Percentiles rank a stretch among this genome's conserved stretches.
These are phyloP conservation scores for Yarrowia sp. DNA, from an alignment of 805 yeast genomes.

Conservation along the genomic window DNA sequence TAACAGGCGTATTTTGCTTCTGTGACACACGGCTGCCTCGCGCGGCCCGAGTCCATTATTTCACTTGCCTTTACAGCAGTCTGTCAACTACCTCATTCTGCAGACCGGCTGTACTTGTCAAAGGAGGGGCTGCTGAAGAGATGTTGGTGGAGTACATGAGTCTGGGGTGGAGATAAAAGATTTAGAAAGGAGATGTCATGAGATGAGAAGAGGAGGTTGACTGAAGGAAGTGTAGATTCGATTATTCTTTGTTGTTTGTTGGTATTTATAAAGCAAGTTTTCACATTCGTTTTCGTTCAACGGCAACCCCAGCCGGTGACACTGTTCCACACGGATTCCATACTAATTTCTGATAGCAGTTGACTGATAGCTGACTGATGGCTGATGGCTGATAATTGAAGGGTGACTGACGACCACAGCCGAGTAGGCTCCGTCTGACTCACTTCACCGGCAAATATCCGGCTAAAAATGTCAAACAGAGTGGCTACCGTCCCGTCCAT, in stretches of 20 bases:
- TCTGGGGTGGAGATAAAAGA: neutral
- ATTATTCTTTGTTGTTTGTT: too few relatives aligned
- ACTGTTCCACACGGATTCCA: neutral
- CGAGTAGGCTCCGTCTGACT: conserved; percentile 1
- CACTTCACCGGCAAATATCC: neutral
- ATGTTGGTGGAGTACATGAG: neutral
- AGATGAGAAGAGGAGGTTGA: too few relatives aligned
- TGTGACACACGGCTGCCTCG: neutral
- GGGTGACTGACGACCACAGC: neutral
- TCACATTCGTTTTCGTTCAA: too few relatives aligned
- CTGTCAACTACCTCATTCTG: neutral
- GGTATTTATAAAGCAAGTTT: too few relatives aligned
- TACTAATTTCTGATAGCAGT: neutral
- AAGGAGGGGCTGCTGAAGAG: neutral
- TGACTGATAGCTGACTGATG: neutral
- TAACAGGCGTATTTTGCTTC: too few relatives aligned
- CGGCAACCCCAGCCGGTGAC: neutral
- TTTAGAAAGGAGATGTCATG: too few relatives aligned
- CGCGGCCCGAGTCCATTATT: neutral
- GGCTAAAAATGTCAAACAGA: neutral
- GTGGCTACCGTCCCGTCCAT: neutral
- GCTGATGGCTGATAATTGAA: neutral
- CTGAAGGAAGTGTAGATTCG: too few relatives aligned
- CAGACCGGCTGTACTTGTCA: conserved; percentile 4
- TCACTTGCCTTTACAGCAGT: too few relatives aligned